These are phyloP conservation scores for Aspergillus chevalieri DNA, from an alignment of 2,329 filamentous ascomycete genomes.

Conservation along the genomic window DNA sequence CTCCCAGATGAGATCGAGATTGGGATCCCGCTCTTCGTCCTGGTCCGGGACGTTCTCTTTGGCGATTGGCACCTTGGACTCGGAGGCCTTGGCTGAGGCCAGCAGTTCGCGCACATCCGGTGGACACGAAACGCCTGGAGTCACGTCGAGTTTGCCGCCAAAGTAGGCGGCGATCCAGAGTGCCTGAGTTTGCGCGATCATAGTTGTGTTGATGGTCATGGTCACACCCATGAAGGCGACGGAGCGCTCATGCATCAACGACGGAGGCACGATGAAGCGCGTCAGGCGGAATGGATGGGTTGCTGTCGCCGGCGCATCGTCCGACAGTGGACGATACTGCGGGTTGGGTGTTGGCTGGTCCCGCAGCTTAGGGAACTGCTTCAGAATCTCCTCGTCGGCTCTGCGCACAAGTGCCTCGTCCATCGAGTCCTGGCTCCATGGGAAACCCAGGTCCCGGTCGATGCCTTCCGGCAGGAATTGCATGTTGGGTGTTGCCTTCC, in stretches of 20 bases:
- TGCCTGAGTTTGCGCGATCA: slow-evolving; percentile 45
- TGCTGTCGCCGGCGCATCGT: slow-evolving; percentile 30
- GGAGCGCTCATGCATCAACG: slow-evolving; percentile 36
- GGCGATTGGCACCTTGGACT: neutral
- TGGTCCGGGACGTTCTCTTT: slow-evolving; percentile 1
- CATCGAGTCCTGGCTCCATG: slow-evolving; percentile 30
- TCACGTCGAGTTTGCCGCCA: slow-evolving; percentile 42
- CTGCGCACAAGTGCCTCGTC: slow-evolving; percentile 31
- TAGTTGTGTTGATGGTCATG: slow-evolving; percentile 40
- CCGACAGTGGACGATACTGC: slow-evolving; percentile 23
- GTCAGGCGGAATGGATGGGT: slow-evolving; percentile 44
- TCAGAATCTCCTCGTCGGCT: slow-evolving; percentile 48
- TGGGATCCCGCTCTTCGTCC: neutral
- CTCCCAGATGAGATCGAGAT: slow-evolving; percentile 42
- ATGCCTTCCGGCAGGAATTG: slow-evolving; percentile 43
- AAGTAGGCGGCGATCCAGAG: slow-evolving; percentile 64
- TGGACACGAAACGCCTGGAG: slow-evolving; percentile 3
- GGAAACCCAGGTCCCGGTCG: slow-evolving; percentile 44
- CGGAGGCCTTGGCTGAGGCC: neutral
- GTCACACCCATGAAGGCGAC: slow-evolving; percentile 47
- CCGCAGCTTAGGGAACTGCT: slow-evolving; percentile 45
- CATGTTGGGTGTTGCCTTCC: slow-evolving; percentile 46
- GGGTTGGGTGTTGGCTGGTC: slow-evolving; percentile 33
- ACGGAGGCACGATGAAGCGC: slow-evolving; percentile 42
- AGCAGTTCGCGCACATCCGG: neutral